These are phyloP conservation scores for Pisolithus thermaeus DNA, from an alignment of 1,284 basidiomycete species.

Conservation along the genomic window DNA sequence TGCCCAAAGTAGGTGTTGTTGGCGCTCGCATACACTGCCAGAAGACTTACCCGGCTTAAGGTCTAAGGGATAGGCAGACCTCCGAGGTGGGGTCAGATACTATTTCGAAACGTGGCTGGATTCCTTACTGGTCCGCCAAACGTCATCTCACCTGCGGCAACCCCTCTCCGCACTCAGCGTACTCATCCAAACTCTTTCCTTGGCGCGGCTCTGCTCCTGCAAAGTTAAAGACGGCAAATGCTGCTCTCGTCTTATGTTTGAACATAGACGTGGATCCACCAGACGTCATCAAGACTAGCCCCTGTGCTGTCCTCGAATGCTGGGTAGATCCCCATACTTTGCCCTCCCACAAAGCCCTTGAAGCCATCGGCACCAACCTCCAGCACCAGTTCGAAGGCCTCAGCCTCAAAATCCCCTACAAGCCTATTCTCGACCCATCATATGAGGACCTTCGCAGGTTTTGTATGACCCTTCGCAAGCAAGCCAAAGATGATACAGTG, in stretches of 20 bases:
- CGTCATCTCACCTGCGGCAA: constrained; percentile 87
- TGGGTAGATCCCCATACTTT: constrained; percentile 96
- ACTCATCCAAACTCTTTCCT: constrained; percentile 58
- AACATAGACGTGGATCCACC: constrained; percentile 98
- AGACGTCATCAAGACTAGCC: constrained; percentile 95
- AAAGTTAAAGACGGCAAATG: constrained; percentile 88
- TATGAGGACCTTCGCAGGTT: constrained; percentile 93
- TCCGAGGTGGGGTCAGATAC: constrained; percentile 39
- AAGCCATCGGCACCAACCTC: constrained; percentile 86
- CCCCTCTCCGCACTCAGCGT: constrained; percentile 61
- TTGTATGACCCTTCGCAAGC: constrained; percentile 80
- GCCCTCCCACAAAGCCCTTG: constrained; percentile 83
- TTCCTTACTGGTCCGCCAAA: constrained; percentile 79
- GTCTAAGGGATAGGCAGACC: constrained; percentile 24
- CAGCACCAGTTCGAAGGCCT: constrained; percentile 96
- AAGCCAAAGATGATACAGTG: constrained; percentile 90
- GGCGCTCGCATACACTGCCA: constrained; percentile 1
- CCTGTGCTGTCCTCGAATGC: constrained; percentile 92
- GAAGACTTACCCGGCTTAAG: constrained; percentile 11
- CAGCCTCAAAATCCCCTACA: constrained; percentile 86
- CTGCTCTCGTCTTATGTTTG: constrained; percentile 90
- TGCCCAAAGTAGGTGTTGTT: constrained; percentile 16
- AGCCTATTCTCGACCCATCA: constrained; percentile 90
- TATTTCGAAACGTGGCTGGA: constrained; percentile 39
- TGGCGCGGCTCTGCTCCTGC: constrained; percentile 78